phyloP scores from a whole-genome alignment of 2,329 filamentous ascomycete species.

The Aspergillus tubingensis region DNA sequence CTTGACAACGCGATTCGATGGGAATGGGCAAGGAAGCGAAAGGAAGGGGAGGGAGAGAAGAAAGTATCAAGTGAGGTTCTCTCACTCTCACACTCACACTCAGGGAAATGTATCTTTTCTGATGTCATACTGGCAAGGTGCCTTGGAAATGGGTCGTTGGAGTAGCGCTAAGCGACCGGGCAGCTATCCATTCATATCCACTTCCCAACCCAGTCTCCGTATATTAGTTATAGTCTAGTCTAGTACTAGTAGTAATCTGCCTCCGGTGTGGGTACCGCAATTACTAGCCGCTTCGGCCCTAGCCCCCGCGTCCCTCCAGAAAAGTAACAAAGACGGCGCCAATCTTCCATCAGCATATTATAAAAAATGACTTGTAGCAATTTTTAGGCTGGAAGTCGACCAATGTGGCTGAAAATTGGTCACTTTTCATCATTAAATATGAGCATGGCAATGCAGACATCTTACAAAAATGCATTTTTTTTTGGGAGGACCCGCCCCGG shows the following conservation, averaged over 20 bases:
- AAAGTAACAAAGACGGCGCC: not conserved
- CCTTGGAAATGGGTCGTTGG: conserved; percentile 5
- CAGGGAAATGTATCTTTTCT: not conserved
- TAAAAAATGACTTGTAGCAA: not conserved
- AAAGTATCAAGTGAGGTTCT: not conserved
- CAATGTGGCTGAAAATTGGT: not conserved
- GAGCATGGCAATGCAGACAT: not conserved
- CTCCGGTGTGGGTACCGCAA: not conserved
- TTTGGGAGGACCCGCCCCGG: not conserved
- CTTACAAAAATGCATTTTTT: not conserved
- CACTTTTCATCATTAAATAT: not conserved
- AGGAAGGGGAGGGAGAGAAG: no score
- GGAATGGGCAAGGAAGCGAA: not conserved
- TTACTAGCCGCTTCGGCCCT: not conserved
- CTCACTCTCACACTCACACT: no score
- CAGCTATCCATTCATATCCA: no score
- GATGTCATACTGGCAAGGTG: conserved; percentile 4
- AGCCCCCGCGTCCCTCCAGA: not conserved
- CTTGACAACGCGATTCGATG: not conserved
- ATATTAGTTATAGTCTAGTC: not conserved
- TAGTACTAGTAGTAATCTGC: not conserved
- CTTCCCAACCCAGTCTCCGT: no score
- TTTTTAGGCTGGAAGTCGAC: not conserved
- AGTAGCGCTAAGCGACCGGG: not conserved
- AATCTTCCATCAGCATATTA: not conserved